Evolutionary conservation across 2,329 filamentous ascomycete species (phyloP), one percentile per base, ranked within the genome.

Genomic region (Cadophora malorum): DNA sequence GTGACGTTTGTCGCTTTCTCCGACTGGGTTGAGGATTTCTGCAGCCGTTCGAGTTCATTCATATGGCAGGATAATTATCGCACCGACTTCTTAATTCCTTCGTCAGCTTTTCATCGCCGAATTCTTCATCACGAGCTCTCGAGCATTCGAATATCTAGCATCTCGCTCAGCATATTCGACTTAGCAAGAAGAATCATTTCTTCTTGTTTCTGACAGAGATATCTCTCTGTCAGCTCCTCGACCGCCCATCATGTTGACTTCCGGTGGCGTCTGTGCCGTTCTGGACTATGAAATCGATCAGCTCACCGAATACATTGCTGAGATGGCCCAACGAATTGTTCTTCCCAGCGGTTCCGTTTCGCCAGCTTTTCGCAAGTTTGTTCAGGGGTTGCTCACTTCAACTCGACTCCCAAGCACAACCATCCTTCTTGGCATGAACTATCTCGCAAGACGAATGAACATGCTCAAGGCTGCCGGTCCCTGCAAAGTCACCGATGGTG

Each of bases 271-370:
- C 56, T 90, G 90, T 69, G 89, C 89, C 70, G 88, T 91, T 77
- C 82, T 93, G 72, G 90, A 93, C 79, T 93, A 93, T 79, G 90
- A 92, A 76, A 91, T 93, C 85, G 89, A 91, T 74, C 84, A 88
- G 78, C 92, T 92, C 89, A 88, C 89, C 70, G 90, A 91, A 78
- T 93, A 92, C 79, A 90, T 92, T 78, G 88, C 88, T 74, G 88
- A 91, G 76, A 91, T 89, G 83, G 86, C 90, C 76, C 85, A 91
- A 80, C 84, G 84, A 85, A 87, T 88, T 80, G 87, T 91, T 77
- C 84, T 86, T 75, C 87, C 87, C 77, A 84, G 83, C 77, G 83
- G 85, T 71, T 81, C 84, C 75, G 85, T 87, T 73, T 83, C 85
- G 35, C 83, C 87, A 45, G 86, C 89, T 58, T 92, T 91, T 79